A percentile compares a stretch with the other conserved stretches of the same genome.
Conservation (phyloP, 345 rosid genomes). For the Salix udensis region DNA sequence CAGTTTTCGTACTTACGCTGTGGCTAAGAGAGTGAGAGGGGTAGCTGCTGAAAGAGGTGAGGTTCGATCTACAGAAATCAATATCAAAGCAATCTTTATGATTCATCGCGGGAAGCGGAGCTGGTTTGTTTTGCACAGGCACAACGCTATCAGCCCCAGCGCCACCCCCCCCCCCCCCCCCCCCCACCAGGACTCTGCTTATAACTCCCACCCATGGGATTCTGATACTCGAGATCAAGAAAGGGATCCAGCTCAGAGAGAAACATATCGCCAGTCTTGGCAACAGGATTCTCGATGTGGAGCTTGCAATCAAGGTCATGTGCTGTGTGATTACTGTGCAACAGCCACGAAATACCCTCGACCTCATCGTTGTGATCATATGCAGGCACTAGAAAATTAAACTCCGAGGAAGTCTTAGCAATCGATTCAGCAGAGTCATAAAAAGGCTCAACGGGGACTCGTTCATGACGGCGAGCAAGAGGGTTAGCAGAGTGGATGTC, state of each 20-base stretch:
- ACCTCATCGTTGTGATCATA: slow-evolving; percentile 7
- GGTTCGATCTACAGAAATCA: slow-evolving; percentile 34
- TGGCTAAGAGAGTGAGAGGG: slow-evolving; percentile 33
- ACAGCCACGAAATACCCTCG: slow-evolving; percentile 22
- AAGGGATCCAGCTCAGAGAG: slow-evolving; percentile 26
- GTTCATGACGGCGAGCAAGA: slow-evolving; percentile 40
- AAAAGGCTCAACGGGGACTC: slow-evolving; percentile 39
- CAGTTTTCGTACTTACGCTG: slow-evolving; percentile 20
- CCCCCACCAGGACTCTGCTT: neutral
- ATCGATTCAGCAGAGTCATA: slow-evolving; percentile 21
- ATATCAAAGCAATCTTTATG: slow-evolving; percentile 20
- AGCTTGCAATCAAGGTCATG: neutral
- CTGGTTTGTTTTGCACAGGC: slow-evolving; percentile 28
- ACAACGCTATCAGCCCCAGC: slow-evolving; percentile 26
- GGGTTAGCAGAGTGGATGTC: slow-evolving; percentile 50
- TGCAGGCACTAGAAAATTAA: slow-evolving; percentile 9
- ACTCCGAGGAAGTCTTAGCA: slow-evolving; percentile 14
- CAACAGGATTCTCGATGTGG: neutral
- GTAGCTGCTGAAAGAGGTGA: slow-evolving; percentile 26
- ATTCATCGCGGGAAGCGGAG: neutral
- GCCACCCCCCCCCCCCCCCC: no score
- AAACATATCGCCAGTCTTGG: slow-evolving; percentile 15
- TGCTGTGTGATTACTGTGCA: slow-evolving; percentile 8
- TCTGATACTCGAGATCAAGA: slow-evolving; percentile 23
- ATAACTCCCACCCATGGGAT: neutral